Percentiles rank a stretch among this genome's conserved stretches.
Evolutionary conservation across 192 early-diverging fungal species (phyloP).

Genomic region (Rhizoclosmatium sp.): DNA sequence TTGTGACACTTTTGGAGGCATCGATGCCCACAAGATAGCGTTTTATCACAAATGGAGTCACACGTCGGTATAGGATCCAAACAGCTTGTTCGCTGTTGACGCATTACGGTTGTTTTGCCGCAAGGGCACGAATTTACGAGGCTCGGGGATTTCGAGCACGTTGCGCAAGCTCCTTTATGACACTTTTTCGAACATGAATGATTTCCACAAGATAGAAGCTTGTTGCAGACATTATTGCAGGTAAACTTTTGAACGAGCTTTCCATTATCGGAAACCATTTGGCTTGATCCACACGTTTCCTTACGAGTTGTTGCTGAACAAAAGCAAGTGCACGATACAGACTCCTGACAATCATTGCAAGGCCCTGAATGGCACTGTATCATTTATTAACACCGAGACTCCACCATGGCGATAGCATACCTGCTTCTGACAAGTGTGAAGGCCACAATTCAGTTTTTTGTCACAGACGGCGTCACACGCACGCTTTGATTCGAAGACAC

Average conservation of each 20-base stretch:
- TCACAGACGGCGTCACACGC: constrained; percentile 6
- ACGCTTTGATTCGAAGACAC: background rate
- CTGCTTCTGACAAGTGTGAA: background rate
- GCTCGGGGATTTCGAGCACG: background rate
- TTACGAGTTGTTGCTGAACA: background rate
- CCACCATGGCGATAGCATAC: no score
- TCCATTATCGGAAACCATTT: background rate
- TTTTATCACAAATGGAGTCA: constrained; percentile 11
- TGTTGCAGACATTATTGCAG: constrained; percentile 15
- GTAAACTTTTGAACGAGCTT: background rate
- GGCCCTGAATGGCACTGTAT: constrained; percentile 19
- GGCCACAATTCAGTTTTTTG: background rate
- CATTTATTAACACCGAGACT: no score
- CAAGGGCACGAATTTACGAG: constrained; percentile 17
- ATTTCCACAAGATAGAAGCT: constrained; percentile 7
- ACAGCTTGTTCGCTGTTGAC: background rate
- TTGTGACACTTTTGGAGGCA: constrained; percentile 22
- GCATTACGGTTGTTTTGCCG: background rate
- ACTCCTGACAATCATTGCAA: background rate
- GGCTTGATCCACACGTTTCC: background rate
- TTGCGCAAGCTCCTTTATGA: constrained; percentile 6
- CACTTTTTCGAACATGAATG: constrained; percentile 17
- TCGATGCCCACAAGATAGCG: constrained; percentile 8
- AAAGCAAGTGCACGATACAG: background rate
- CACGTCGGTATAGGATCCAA: constrained; percentile 22